Conservation (phyloP, 768 basidiomycete genomes). For the Lactarius deliciosus region DNA sequence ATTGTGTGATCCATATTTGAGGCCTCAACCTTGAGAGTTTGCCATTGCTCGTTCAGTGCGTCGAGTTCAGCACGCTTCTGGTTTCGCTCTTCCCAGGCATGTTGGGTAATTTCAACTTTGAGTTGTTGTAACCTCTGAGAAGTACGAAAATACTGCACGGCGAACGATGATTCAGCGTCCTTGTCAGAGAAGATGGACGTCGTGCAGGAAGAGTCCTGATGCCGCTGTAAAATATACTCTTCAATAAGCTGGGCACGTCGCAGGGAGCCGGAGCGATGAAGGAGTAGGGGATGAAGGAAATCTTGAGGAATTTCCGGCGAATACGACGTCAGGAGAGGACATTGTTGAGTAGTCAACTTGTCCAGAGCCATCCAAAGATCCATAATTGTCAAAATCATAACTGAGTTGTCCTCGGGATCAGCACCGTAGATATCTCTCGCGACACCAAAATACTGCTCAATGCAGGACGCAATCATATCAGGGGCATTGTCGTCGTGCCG, state of each 20-base stretch:
- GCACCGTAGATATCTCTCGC: background rate
- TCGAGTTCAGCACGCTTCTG: background rate
- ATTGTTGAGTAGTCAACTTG: background rate
- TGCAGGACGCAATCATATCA: background rate
- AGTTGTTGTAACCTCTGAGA: background rate
- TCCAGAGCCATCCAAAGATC: background rate
- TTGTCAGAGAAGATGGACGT: slow-evolving; percentile 9
- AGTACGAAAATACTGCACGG: background rate
- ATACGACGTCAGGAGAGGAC: background rate
- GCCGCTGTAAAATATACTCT: background rate
- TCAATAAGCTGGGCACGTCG: background rate
- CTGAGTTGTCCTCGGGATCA: background rate
- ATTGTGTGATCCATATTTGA: background rate
- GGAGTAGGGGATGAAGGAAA: background rate
- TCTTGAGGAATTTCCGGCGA: background rate
- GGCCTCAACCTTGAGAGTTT: background rate
- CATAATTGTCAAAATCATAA: background rate
- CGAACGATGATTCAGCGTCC: background rate
- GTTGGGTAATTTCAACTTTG: background rate
- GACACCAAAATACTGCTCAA: background rate
- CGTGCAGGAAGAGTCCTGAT: background rate
- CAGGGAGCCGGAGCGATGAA: background rate
- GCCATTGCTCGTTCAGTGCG: background rate
- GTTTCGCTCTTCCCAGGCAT: background rate
- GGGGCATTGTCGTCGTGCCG: background rate